Percentiles rank a stretch among this genome's conserved stretches.
These are phyloP conservation scores for Sporothrix brunneoviolacea DNA, from an alignment of 2,329 filamentous ascomycete species.

Conservation along the genomic window DNA sequence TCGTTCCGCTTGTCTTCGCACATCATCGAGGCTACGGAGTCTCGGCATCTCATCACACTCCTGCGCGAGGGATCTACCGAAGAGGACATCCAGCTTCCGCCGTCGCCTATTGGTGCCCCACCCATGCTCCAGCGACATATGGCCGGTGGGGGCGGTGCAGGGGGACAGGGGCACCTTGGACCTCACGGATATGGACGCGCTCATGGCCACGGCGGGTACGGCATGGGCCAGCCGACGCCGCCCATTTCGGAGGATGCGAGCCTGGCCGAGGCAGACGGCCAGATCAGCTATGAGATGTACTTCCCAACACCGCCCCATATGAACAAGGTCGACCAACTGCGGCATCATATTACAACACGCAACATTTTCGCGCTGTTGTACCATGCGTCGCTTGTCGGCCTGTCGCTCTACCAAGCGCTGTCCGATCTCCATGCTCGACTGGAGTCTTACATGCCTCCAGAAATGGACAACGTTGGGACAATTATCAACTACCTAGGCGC, in stretches of 20 bases:
- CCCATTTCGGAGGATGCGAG: slow-evolving; percentile 39
- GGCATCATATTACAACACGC: slow-evolving; percentile 59
- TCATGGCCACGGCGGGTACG: slow-evolving; percentile 14
- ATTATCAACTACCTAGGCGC: slow-evolving; percentile 55
- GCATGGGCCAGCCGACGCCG: slow-evolving; percentile 34
- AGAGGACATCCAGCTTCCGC: slow-evolving; percentile 37
- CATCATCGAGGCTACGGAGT: slow-evolving; percentile 52
- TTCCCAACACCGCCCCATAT: slow-evolving; percentile 51
- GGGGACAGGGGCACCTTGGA: slow-evolving; percentile 20
- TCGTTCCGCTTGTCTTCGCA: slow-evolving; percentile 54
- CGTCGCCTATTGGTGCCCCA: slow-evolving; percentile 36
- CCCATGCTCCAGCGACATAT: slow-evolving; percentile 32
- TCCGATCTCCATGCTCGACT: slow-evolving; percentile 56
- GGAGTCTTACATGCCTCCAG: slow-evolving; percentile 49
- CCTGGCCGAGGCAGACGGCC: slow-evolving; percentile 41
- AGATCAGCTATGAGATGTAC: slow-evolving; percentile 56
- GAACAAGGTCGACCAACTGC: slow-evolving; percentile 40
- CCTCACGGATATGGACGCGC: slow-evolving; percentile 17
- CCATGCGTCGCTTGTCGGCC: slow-evolving; percentile 57
- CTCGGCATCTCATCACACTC: slow-evolving; percentile 44
- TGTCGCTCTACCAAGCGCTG: slow-evolving; percentile 57
- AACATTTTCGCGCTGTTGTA: slow-evolving; percentile 63
- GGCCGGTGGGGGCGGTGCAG: slow-evolving; percentile 5
- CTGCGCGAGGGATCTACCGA: slow-evolving; percentile 48
- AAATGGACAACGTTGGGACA: slow-evolving; percentile 50